Base-by-base conservation (phyloP, 495 filamentous ascomycete genomes). In the Penicillium macrosclerotiorum region DNA sequence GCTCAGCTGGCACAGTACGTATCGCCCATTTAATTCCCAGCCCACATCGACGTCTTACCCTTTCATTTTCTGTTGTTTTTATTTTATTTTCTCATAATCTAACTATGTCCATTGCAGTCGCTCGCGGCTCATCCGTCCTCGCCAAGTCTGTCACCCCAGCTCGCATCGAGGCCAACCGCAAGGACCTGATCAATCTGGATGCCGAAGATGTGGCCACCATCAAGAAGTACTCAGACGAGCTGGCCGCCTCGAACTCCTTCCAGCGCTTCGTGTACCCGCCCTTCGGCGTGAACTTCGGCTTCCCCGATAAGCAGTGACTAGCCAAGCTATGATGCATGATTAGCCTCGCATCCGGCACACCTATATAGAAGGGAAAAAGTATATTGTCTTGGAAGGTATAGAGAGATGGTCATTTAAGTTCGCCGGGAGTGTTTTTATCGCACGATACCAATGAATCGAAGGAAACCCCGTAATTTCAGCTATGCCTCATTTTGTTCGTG, bases 81-180 rank as follows among this genome's bases (percentile, higher is more conserved):
- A 36, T 45, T 7, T 33, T 24, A 88, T n/a, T n/a, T n/a, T n/a
- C n/a, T n/a, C n/a, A n/a, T n/a, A n/a, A n/a, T n/a, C n/a, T n/a
- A n/a, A n/a, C n/a, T n/a, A n/a, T n/a, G n/a, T n/a, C n/a, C n/a
- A n/a, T n/a, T n/a, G n/a, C n/a, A n/a, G 87, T 88, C 39, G 76
- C 81, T 38, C 80, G 86, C 41, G 85, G 84, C 40, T 79, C 72
- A 42, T 86, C 83, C 8, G 88, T 91, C 11, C 76, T 93, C 19
- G 79, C 86, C 55, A 93, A 93, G 69, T 91, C 87, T 0, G 82
- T 89, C 7, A 89, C 79, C 4, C 82, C 83, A 8, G 75, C 79
- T 39, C 77, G 86, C 36, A 91, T 91, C 64, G 80, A 84, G 63
- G 78, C 80, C 47, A 93, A 93, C 67, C 66, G 77, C 60, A 75